These are phyloP conservation scores for Gremmenia infestans DNA, from an alignment of 2,329 filamentous ascomycete species.

Conservation along the genomic window DNA sequence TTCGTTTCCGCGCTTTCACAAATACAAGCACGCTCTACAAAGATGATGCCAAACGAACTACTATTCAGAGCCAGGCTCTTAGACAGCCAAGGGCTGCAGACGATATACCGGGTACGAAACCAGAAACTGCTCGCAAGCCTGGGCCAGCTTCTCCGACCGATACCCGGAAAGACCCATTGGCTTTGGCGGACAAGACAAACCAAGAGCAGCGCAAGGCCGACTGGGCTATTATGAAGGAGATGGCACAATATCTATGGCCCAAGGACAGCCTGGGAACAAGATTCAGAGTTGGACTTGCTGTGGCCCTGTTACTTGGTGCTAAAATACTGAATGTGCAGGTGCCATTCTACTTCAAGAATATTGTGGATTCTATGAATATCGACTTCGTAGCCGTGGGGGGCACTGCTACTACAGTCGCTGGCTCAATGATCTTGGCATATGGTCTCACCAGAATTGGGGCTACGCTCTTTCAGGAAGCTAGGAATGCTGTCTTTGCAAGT, in stretches of 20 bases:
- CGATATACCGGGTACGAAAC: constrained; percentile 18
- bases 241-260: constrained; percentile 94
- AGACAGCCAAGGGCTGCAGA: constrained; percentile 18
- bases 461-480: constrained; percentile 84
- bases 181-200: constrained; percentile 61
- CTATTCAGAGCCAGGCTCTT: constrained; percentile 19
- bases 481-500: constrained; percentile 94
- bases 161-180: constrained; percentile 49
- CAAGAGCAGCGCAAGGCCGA: constrained; percentile 94
- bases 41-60: constrained; percentile 19
- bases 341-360: constrained; percentile 98
- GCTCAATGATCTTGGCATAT: constrained; percentile 90
- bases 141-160: constrained; percentile 12
- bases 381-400: constrained; percentile 84
- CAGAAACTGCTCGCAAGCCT: constrained; percentile 22
- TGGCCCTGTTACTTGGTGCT: constrained; percentile 77
- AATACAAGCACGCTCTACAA: constrained; percentile 20
- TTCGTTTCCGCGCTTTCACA: constrained; percentile 28
- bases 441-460: constrained; percentile 84
- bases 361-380: constrained; percentile 96
- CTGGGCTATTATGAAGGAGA: constrained; percentile 98
- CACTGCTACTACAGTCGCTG: constrained; percentile 82
- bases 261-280: constrained; percentile 81
- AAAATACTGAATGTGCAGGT: constrained; percentile 98
- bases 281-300: constrained; percentile 77